These are phyloP conservation scores for Sclerotiophoma versabilis DNA, from an alignment of 2,329 filamentous ascomycete species.

Conservation along the genomic window DNA sequence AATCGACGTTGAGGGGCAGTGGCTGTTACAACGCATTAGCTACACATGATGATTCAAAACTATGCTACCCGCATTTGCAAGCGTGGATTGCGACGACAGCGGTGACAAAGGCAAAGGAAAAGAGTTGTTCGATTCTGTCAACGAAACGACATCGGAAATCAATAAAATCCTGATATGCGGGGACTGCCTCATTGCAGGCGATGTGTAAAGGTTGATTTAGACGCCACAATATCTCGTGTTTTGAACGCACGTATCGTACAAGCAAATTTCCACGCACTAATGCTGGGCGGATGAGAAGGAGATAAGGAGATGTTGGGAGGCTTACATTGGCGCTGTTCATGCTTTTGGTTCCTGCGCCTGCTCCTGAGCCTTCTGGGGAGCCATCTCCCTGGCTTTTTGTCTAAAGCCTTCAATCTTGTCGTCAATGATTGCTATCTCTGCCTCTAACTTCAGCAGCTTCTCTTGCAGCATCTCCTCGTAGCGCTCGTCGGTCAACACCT, in stretches of 20 bases:
- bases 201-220: too few species aligned
- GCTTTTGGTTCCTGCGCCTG: slow-evolving; percentile 11
- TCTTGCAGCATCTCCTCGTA: slow-evolving; percentile 75
- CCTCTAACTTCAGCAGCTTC: slow-evolving; percentile 74
- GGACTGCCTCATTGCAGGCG: too few species aligned
- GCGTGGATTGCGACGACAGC: too few species aligned
- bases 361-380: slow-evolving; percentile 21
- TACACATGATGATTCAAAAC: too few species aligned
- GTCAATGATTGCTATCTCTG: slow-evolving; percentile 79
- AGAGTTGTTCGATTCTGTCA: too few species aligned
- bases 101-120: too few species aligned
- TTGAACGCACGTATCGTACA: background rate
- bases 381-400: slow-evolving; percentile 32
- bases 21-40: too few species aligned
- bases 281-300: background rate
- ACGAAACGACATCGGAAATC: too few species aligned
- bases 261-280: background rate
- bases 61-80: too few species aligned
- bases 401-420: slow-evolving; percentile 70
- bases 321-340: background rate
- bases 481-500: slow-evolving; percentile 73
- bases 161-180: too few species aligned
- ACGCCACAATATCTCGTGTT: too few species aligned
- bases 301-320: background rate
- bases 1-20: too few species aligned